phyloP scores from a whole-genome alignment of 176 grass and related monocot species.

The Panicum miliaceum region DNA sequence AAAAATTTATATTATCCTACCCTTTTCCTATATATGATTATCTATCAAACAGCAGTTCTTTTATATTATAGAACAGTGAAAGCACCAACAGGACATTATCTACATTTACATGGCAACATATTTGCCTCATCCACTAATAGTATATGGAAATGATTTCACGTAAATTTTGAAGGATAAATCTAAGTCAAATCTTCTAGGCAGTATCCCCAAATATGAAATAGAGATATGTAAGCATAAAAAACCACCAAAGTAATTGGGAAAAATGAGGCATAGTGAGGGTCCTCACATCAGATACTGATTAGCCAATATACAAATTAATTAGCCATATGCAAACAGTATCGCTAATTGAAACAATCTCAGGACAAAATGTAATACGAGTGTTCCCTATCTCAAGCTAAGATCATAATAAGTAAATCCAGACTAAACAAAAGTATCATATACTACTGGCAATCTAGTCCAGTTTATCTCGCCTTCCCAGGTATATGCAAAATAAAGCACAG shows the following conservation, averaged over 20 bases:
- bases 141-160: background rate
- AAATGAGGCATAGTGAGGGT: background rate
- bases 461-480: background rate
- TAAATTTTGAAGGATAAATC: background rate
- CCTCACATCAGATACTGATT: background rate
- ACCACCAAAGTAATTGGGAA: background rate
- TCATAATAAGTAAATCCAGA: background rate
- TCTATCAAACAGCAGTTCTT: background rate
- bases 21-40: background rate
- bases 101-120: background rate
- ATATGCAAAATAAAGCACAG: background rate
- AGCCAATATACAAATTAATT: constrained; percentile 12
- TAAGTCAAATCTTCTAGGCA: background rate
- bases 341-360: constrained; percentile 15
- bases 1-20: background rate
- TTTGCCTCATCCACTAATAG: background rate
- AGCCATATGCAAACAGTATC: constrained; percentile 4
- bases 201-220: constrained; percentile 24
- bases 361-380: background rate
- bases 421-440: background rate
- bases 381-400: background rate
- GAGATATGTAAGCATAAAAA: constrained; percentile 9
- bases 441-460: background rate
- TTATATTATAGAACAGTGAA: background rate
- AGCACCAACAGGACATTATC: background rate